phyloP scores from a whole-genome alignment of 352 stramenopile genomes.

The Phytophthora constricta region DNA sequence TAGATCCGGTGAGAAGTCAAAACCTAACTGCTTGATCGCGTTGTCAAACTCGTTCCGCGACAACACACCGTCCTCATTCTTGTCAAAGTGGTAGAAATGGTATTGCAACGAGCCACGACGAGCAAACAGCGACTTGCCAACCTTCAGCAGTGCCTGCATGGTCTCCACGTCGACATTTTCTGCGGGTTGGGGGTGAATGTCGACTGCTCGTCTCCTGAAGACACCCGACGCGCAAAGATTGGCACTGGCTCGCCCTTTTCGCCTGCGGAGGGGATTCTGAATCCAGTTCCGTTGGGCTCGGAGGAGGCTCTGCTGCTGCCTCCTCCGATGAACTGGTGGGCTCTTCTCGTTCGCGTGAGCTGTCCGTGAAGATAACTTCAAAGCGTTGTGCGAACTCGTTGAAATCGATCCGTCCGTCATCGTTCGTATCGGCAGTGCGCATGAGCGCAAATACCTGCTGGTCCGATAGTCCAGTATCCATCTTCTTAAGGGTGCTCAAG shows the following conservation, averaged over 20 bases:
- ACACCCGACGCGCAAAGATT: slow-evolving; percentile 61
- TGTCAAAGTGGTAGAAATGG: slow-evolving; percentile 87
- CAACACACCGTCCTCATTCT: slow-evolving; percentile 85
- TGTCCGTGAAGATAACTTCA: slow-evolving; percentile 91
- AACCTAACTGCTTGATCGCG: slow-evolving; percentile 72
- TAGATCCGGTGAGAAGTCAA: slow-evolving; percentile 60
- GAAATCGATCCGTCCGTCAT: slow-evolving; percentile 92
- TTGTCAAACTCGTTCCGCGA: slow-evolving; percentile 79
- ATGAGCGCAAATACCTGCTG: slow-evolving; percentile 94
- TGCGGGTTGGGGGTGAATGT: slow-evolving; percentile 59
- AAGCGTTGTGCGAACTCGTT: slow-evolving; percentile 92
- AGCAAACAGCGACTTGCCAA: slow-evolving; percentile 81
- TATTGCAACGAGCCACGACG: slow-evolving; percentile 79
- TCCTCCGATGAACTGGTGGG: slow-evolving; percentile 18
- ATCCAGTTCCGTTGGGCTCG: slow-evolving; percentile 28
- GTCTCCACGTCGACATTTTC: slow-evolving; percentile 83
- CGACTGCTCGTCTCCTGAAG: slow-evolving; percentile 66
- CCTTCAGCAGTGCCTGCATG: slow-evolving; percentile 77
- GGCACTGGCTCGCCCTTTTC: slow-evolving; percentile 20
- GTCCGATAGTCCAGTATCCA: slow-evolving; percentile 93
- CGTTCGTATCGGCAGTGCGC: slow-evolving; percentile 92
- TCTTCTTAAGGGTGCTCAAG: slow-evolving; percentile 88
- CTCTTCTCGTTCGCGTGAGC: slow-evolving; percentile 14
- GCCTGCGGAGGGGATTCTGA: slow-evolving; percentile 20
- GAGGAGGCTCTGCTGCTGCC: slow-evolving; percentile 16